These are phyloP conservation scores for Colletotrichum falcatum DNA, from an alignment of 2,329 filamentous ascomycete genomes.

Conservation along the genomic window DNA sequence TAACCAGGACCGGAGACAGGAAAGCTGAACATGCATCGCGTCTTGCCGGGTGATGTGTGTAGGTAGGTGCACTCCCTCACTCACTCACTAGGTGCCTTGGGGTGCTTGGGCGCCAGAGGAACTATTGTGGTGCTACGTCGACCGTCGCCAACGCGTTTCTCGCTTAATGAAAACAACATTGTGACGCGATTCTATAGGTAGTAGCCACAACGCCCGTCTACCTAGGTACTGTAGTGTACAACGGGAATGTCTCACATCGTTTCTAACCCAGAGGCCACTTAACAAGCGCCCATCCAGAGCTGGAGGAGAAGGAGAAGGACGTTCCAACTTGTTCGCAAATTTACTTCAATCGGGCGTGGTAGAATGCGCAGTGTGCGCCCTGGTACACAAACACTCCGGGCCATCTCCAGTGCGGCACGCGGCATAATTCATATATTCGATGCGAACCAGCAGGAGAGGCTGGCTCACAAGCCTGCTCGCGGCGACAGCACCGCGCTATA, in stretches of 20 bases:
- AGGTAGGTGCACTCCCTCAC: too few species aligned
- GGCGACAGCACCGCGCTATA: neutral
- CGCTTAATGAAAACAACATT: constrained; percentile 33
- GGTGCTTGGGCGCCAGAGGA: too few species aligned
- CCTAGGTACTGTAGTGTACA: too few species aligned
- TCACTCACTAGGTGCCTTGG: neutral
- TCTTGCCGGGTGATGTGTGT: neutral
- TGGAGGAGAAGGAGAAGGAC: neutral
- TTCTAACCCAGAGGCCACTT: neutral
- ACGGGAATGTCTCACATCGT: constrained; percentile 30
- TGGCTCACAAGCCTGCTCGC: neutral
- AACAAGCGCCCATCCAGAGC: neutral
- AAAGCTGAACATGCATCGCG: neutral
- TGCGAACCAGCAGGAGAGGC: neutral
- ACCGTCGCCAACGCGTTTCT: constrained; percentile 15
- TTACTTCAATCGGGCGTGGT: too few species aligned
- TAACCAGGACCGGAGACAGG: neutral
- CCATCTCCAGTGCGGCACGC: neutral
- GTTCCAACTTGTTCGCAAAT: neutral
- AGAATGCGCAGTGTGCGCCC: neutral
- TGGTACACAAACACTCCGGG: too few species aligned
- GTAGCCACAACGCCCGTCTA: constrained; percentile 28
- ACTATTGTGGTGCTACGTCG: neutral
- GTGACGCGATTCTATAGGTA: constrained; percentile 27
- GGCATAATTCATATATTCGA: neutral